phyloP scores from a whole-genome alignment of 352 stramenopile species.

The Globisporangium okanoganense region DNA sequence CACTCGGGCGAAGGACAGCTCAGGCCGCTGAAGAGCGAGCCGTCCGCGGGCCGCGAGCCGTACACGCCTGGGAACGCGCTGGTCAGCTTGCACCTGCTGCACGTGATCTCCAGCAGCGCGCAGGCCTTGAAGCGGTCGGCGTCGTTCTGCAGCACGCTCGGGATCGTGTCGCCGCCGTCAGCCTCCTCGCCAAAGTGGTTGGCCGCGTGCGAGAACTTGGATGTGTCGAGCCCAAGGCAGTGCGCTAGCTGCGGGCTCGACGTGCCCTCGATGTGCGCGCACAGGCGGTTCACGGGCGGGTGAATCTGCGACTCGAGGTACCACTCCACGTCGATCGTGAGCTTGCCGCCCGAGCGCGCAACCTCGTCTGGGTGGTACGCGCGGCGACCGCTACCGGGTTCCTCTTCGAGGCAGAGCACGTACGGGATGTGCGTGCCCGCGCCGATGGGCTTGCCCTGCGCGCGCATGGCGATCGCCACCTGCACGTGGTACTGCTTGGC shows the following conservation, averaged over 20 bases:
- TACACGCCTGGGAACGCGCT: conserved; percentile 79
- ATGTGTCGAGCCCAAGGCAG: conserved; percentile 95
- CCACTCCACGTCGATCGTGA: conserved; percentile 95
- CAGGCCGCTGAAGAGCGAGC: conserved; percentile 42
- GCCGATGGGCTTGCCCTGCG: conserved; percentile 94
- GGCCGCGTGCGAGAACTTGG: conserved; percentile 89
- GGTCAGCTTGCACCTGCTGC: conserved; percentile 53
- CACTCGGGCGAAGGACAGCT: conserved; percentile 63
- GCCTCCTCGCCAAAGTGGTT: conserved; percentile 85
- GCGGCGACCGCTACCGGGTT: conserved; percentile 61
- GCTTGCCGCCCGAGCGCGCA: conserved; percentile 60
- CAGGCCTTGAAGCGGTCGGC: conserved; percentile 89
- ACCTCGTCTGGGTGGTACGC: conserved; percentile 90
- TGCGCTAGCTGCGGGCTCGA: conserved; percentile 93
- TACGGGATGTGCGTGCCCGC: conserved; percentile 99
- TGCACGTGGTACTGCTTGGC: conserved; percentile 97
- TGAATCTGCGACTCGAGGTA: conserved; percentile 97
- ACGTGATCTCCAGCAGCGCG: conserved; percentile 69
- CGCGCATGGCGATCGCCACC: conserved; percentile 95
- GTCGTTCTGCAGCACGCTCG: conserved; percentile 86
- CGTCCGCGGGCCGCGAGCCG: conserved; percentile 30
- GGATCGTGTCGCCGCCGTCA: conserved; percentile 80
- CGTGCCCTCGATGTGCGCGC: conserved; percentile 98
- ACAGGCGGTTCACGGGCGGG: conserved; percentile 96
- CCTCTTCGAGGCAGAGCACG: conserved; percentile 92